Base-by-base conservation (phyloP, 2,329 filamentous ascomycete species). In the Penicillium sp. region DNA sequence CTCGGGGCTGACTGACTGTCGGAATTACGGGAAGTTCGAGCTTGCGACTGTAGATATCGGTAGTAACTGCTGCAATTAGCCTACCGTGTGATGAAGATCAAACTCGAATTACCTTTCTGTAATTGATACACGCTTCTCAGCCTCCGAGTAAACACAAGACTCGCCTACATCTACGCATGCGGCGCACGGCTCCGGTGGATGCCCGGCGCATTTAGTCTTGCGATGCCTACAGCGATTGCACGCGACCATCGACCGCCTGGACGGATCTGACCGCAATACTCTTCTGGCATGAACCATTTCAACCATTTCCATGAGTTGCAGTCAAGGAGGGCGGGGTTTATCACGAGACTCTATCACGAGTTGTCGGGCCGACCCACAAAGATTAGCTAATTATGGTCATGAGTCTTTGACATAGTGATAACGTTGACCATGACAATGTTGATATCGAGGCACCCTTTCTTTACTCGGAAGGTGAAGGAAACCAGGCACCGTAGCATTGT, bases 181-280 rank as follows among this genome's bases (percentile, higher is more conserved):
- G 23, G 67, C 64, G 50, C 73, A 75, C 4, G 70, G 69, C n/a
- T 65, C 61, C 2, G 72, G 73, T 12, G 71, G 69, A 41, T 57
- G 70, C 6, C 72, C 71, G 25, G 64, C 65, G 51, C 73, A 75
- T 50, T 70, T 69, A 8, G 69, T 72, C 53, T 74, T 75, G 35
- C 72, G 62, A 42, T 57, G 63, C 26, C 71, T 68, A 54, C 73
- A 75, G 45, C 72, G 72, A 60, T 74, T 72, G 59, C 73, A 73
- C 63, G 68, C 68, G 55, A 70, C 65, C 56, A 67, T 64, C 14
- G 67, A 69, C 20, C 68, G 60, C 44, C 59, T 56, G 12, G 51
- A 44, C 15, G 57, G 65, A 33, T 67, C 62, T 18, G 58, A 55
- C 26, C 61, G 56, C 14, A 51, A 61, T 14, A 57, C 46, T 18